Evolutionary conservation across 768 basidiomycete species (phyloP), one percentile per base, ranked within the genome.

Genomic region (Kwoniella bestiolae): DNA sequence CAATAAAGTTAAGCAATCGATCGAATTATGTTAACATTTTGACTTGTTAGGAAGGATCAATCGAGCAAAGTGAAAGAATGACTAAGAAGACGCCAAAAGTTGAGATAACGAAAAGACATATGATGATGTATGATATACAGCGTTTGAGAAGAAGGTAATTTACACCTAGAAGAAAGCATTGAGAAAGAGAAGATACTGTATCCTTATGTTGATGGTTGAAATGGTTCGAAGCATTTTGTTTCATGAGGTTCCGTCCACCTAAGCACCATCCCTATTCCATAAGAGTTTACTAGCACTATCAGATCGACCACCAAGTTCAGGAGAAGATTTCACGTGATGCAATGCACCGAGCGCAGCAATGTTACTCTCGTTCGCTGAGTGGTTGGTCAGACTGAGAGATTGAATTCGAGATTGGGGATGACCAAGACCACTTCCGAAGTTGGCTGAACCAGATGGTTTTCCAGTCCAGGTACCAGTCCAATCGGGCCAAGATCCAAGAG

Each of bases 311-410:
- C 63, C 55, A 2, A 64, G 32, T 26, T 64, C 55, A 1, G 63
- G 63, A 9, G 63, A 56, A n/a, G 63, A 64, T 34, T 57, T 64
- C 21, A 44, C 45, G 31, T 55, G 45, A 32, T 64, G 60, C 12
- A 61, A 45, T 3, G 28, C 23, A 9, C 28, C 32, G 9, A 31
- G 23, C 2, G 29, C 11, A 3, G 52, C 16, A 28, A 29, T 31
- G 25, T 6, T 16, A 14, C 23, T 26, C 26, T 51, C 26, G 50
- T 25, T 16, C 6, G 8, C 5, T 8, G 21, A 26, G 18, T 51
- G 50, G 18, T 51, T 26, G 50, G 50, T 25, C 26, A 51, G 28
- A 51, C 50, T 51, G 14, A 51, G 28, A 29, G 21, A 25, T 34
- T 55, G 52, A 7, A 34, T 29, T 55, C 32, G 29, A 16, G n/a